Base-by-base conservation (phyloP, 2,329 filamentous ascomycete genomes). In the Xylariomycetidae sp. region DNA sequence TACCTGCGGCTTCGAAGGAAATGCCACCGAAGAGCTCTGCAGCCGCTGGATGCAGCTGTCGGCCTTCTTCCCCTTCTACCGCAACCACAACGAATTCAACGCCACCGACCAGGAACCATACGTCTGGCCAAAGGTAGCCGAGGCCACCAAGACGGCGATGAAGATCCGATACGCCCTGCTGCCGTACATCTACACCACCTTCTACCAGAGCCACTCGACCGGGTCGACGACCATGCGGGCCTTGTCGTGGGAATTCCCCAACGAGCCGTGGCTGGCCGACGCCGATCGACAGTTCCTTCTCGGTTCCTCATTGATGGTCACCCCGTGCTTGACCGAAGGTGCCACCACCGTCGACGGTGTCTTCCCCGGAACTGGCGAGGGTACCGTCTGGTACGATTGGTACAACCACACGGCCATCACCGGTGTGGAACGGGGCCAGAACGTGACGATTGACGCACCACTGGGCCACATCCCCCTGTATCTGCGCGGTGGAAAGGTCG, bases 1-100 rank as follows among this genome's bases (percentile, higher is more conserved):
- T 47, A 77, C 76, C 2, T 84, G 79, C 49, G 82, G 83, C 1
- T 87, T 87, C 63, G 70, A 68, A 33, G 77, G 74, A 7, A 82
- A 86, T 51, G 64, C 70, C 0, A 75, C 79, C 42, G 70, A 76
- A 49, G 80, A 87, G 50, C 72, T 88, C 3, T 88, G 83, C 59
- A 74, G 74, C 34, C 68, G 83, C 14, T 87, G 82, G 79, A 82
- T 83, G 78, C 76, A 82, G 49, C 65, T 85, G 2, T 73, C 68
- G 1, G 81, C 81, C 9, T 86, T 87, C 65, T 85, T 85, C 61
- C 79, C 82, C 6, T 86, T 87, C 60, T 86, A 85, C 60, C 69
- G 82, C 17, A 87, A 87, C 58, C 83, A 89, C 64, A 87, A 87
- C 50, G 63, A 63, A 4, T 60, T 82, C 2, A 69, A 67, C 1